Conservation (phyloP, 2,329 filamentous ascomycete genomes). For the Mollisia scopiformis region DNA sequence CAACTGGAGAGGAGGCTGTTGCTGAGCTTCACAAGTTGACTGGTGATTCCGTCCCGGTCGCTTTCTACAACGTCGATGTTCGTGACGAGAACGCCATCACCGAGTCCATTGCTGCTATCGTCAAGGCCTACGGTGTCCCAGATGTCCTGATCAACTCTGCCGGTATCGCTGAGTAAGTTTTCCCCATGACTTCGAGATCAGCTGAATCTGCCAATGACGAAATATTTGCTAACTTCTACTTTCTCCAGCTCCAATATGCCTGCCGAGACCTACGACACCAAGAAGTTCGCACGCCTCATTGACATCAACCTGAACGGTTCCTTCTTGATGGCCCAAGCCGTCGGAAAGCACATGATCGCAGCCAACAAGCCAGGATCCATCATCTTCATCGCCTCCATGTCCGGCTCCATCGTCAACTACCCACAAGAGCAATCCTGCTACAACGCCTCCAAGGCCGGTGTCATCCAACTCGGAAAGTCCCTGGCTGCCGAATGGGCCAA, state of each 20-base stretch:
- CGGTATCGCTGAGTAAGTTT: conserved; percentile 70
- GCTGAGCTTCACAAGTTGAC: conserved; percentile 72
- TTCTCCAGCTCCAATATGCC: conserved; percentile 71
- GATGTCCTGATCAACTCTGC: conserved; percentile 81
- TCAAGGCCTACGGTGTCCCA: conserved; percentile 59
- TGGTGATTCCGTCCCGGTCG: conserved; percentile 63
- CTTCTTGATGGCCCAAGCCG: conserved; percentile 76
- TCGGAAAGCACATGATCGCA: conserved; percentile 74
- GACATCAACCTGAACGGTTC: conserved; percentile 83
- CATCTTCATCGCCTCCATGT: conserved; percentile 80
- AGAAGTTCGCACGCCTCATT: conserved; percentile 77
- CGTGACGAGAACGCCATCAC: conserved; percentile 71
- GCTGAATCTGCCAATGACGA: background rate
- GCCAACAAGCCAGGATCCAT: conserved; percentile 72
- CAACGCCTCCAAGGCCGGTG: conserved; percentile 82
- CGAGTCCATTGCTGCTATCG: conserved; percentile 16
- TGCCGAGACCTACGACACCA: conserved; percentile 74
- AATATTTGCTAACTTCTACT: conserved; percentile 13
- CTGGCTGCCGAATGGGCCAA: conserved; percentile 85
- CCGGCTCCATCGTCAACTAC: conserved; percentile 82
- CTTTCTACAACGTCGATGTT: conserved; percentile 80
- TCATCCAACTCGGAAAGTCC: conserved; percentile 78
- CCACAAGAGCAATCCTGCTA: conserved; percentile 83
- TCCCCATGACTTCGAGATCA: background rate
- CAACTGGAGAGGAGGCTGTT: conserved; percentile 70